Evolutionary conservation across 2,329 filamentous ascomycete species (phyloP), one percentile per base, ranked within the genome.

Genomic region (Pseudogymnoascus sp.): DNA sequence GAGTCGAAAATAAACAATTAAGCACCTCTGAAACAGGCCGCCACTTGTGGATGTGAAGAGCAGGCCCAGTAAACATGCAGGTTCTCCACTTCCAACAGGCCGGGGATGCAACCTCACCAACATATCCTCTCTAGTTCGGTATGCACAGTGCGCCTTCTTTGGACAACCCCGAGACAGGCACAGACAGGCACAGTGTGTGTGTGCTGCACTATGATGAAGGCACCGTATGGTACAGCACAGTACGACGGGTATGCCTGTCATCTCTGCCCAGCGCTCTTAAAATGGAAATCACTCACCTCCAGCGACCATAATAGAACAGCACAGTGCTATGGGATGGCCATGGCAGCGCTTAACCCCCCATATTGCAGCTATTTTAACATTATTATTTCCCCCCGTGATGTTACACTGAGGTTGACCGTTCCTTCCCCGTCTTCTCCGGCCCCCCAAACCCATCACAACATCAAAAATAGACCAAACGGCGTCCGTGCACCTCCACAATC

Each of bases 211-310:
- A 25, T 53, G 25, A 7, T 53, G 25, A 53, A 31, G 14, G 18
- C 47, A n/a, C 47, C 16, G 47, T 31, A 16, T 53, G 2, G 47
- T n/a, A 16, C 14, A 53, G 25, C 4, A 18, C 8, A 53, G n/a
- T 16, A 31, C 47, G 7, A 53, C 11, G 47, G 4, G 8, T 5
- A n/a, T 50, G 14, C 25, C 47, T 53, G 47, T 31, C 47, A 31
- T 2, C 25, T 53, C 25, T 53, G 4, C n/a, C 47, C 47, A 31
- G 23, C 1, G 47, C 6, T 53, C 25, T 53, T 53, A 53, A 53
- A 53, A 53, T 53, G 47, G 47, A 53, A 42, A 53, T 53, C 47
- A 12, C 47, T 53, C 47, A 53, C 47, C 47, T 53, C 47, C 16
- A 31, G 6, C 16, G 25, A 31, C 47, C 47, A 8, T 16, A 16